Base-by-base conservation (phyloP, 1,139 yeast genomes). In the Diutina pseudorugosa region DNA sequence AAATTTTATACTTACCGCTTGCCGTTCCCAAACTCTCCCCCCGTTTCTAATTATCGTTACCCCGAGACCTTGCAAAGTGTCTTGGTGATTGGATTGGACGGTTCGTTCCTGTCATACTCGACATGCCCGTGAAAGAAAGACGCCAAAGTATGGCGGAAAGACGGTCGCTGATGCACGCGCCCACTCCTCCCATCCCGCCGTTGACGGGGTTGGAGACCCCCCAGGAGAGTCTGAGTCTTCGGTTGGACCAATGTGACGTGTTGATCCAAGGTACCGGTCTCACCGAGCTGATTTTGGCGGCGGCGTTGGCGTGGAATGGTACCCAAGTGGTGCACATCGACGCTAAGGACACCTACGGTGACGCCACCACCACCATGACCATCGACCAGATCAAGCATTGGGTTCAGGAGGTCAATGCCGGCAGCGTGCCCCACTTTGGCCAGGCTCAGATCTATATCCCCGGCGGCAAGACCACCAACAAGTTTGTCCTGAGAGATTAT, bases 281-380 rank as follows among this genome's bases (percentile, higher is more conserved):
- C 50, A 83, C 83, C 3, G 96, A 94, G 66, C 80, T 90, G 60
- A 83, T 94, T 14, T 70, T 91, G 53, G 96, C 98, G 0, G 96
- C 98, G 3, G 93, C 98, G 0, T 73, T 93, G 53, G 85, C 97
- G 16, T 93, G 98, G 98, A 96, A 89, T 62, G 98, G 98, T 14
- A 83, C 93, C 18, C 82, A 77, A 57, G 97, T 93, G 18, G 73
- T 93, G 53, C 98, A 93, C 65, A 80, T 93, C 50, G 98, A 93
- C 65, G 73, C 81, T 53, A 85, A 88, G 61, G 76, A 79, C 42
- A 84, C 86, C 65, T 93, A 93, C 62, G 99, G 98, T 12, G 98
- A 90, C 64, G 76, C 85, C 52, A 77, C 83, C 48, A 91, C 97
- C 4, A 86, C 96, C 14, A 70, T 93, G 55, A 85, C 95, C 23